These are phyloP conservation scores for Polytrichum commune DNA, from an alignment of 225 moss, liverwort and hornwort species.

Conservation along the genomic window DNA sequence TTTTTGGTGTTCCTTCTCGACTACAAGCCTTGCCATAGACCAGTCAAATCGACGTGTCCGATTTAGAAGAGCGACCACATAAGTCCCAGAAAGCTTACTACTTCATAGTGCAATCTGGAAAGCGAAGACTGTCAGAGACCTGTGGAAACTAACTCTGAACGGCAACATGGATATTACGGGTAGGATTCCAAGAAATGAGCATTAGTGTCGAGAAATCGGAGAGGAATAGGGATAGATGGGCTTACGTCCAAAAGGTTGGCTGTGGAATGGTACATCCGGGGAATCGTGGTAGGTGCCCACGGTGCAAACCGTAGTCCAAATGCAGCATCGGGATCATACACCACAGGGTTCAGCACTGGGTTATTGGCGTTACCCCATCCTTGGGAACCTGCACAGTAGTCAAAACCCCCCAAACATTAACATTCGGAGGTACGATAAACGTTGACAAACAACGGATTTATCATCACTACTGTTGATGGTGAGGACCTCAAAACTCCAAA, in stretches of 20 bases:
- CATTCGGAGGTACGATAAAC: too few species aligned
- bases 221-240: not conserved
- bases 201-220: not conserved
- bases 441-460: too few species aligned
- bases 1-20: too few species aligned
- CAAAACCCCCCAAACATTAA: not conserved
- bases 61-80: too few species aligned
- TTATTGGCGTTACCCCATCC: slow-evolving; percentile 47
- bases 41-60: too few species aligned
- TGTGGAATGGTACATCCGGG: slow-evolving; percentile 61
- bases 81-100: too few species aligned
- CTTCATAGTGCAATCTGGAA: too few species aligned
- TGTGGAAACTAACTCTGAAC: too few species aligned
- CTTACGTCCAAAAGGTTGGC: slow-evolving; percentile 47
- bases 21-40: too few species aligned
- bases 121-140: too few species aligned
- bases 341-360: slow-evolving; percentile 44
- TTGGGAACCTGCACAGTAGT: slow-evolving; percentile 27
- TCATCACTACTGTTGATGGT: slow-evolving; percentile 24
- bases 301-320: slow-evolving; percentile 38
- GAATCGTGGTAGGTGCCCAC: slow-evolving; percentile 37
- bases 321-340: slow-evolving; percentile 46
- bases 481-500: slow-evolving; percentile 14
- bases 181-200: too few species aligned
- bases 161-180: too few species aligned